Conservation (phyloP, 139 green algal genomes). For the Closterium sp. region DNA sequence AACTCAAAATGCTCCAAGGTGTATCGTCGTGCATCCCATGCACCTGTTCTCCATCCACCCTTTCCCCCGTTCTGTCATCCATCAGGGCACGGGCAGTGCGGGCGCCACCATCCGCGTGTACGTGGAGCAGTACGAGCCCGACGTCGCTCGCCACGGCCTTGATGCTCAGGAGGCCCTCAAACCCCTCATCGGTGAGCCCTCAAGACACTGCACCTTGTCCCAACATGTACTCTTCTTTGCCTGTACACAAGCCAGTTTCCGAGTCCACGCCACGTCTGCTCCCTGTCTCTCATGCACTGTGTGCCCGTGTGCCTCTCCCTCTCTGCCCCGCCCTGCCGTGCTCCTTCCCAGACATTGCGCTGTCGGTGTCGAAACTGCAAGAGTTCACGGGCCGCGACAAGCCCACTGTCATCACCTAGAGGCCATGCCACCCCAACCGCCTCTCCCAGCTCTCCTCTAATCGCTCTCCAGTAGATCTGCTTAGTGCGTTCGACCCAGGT, state of each 20-base stretch:
- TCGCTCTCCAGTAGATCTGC: too few species aligned
- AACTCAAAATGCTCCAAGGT: too few species aligned
- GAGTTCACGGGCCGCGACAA: conserved; percentile 93
- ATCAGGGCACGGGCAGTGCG: conserved; percentile 56
- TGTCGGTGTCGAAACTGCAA: conserved; percentile 82
- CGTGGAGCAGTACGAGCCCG: conserved; percentile 94
- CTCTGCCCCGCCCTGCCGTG: too few species aligned
- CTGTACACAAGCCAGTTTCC: too few species aligned
- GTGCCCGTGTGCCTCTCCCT: neutral
- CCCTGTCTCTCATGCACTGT: neutral
- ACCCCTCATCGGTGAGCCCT: conserved; percentile 35
- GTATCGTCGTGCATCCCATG: neutral
- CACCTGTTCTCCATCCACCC: neutral
- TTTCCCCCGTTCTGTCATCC: neutral
- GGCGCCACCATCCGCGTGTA: conserved; percentile 97
- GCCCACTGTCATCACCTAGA: conserved; percentile 98
- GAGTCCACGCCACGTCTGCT: too few species aligned
- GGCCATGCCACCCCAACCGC: too few species aligned
- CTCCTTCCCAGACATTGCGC: conserved; percentile 71
- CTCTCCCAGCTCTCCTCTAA: too few species aligned
- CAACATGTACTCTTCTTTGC: neutral
- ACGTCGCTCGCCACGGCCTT: conserved; percentile 71
- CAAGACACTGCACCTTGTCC: neutral
- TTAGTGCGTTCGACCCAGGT: too few species aligned
- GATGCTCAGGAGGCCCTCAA: conserved; percentile 85